A percentile compares a stretch with the other conserved stretches of the same genome.
These are phyloP conservation scores for Fusarium brachygibbosum DNA, from an alignment of 2,329 filamentous ascomycete species.

Conservation along the genomic window DNA sequence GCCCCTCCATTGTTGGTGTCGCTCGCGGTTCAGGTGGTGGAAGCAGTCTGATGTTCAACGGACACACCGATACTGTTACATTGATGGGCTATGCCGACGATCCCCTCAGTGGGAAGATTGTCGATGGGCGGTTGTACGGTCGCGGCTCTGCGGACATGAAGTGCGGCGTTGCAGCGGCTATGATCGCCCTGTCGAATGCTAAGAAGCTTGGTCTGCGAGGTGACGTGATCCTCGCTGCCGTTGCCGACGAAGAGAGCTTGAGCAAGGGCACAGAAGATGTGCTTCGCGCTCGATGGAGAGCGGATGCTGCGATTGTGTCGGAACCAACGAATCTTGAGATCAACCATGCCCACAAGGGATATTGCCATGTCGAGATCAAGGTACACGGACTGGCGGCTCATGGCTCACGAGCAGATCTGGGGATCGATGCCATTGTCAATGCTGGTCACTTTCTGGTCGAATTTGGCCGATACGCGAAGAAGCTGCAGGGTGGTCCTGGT, in stretches of 20 bases:
- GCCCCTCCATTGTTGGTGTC: conserved; percentile 65
- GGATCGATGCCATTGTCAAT: conserved; percentile 64
- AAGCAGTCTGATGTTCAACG: conserved; percentile 65
- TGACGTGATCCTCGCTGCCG: conserved; percentile 66
- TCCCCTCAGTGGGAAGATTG: conserved; percentile 59
- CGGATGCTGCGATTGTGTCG: conserved; percentile 64
- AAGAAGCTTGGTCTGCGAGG: conserved; percentile 58
- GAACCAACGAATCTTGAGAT: conserved; percentile 63
- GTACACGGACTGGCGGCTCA: conserved; percentile 59
- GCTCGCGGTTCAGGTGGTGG: conserved; percentile 62
- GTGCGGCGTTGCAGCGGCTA: conserved; percentile 61
- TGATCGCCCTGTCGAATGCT: conserved; percentile 57
- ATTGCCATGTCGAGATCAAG: conserved; percentile 60
- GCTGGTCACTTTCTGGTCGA: conserved; percentile 62
- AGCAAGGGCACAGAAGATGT: conserved; percentile 66
- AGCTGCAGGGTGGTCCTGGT: conserved; percentile 49
- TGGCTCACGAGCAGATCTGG: conserved; percentile 59
- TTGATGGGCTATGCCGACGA: conserved; percentile 61
- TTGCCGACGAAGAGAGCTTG: conserved; percentile 66
- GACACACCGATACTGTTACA: conserved; percentile 67
- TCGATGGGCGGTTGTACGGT: conserved; percentile 59
- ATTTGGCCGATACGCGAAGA: conserved; percentile 58
- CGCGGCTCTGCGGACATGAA: conserved; percentile 67
- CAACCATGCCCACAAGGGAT: conserved; percentile 64
- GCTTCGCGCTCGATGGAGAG: conserved; percentile 64